Base-by-base conservation (phyloP, 306 rosid species). In the Pueraria montana region DNA sequence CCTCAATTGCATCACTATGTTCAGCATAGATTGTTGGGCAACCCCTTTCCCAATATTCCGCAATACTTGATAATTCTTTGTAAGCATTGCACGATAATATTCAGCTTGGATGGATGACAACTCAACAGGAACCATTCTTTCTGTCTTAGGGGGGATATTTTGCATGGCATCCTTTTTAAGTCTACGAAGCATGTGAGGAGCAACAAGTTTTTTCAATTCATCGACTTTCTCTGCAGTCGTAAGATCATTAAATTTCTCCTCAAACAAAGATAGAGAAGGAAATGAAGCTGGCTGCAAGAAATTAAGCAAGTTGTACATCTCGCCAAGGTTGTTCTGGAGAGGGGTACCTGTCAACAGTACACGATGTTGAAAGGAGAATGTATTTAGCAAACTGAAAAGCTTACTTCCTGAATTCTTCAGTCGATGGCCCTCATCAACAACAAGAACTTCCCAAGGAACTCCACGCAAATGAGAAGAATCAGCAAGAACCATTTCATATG, bases 181-280 rank as follows among this genome's bases (percentile, higher is more conserved):
- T 85, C 99, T 91, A 18, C 99, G 95, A 81, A 96, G 99, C 99
- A 96, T 96, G 84, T 94, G 98, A 32, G 99, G 99, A 88, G 99
- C 81, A 90, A 96, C 99, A 72, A 96, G 99, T 87, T 96, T 96
- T 87, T 96, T 96, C 89, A 96, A 81, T 81, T 96, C 99, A 12
- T 94, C 99, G 64, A 96, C 98, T 87, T 94, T 96, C 84, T 96
- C 98, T 0, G 99, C 91, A 53, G 97, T 92, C n/a, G 98, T 92
- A 81, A 92, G 97, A 80, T 94, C 97, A 85, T 94, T 94, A 86
- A 96, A 96, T 77, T 87, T 96, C 92, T 96, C 98, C 91, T 96
- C 99, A 83, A 96, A 96, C 68, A 95, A 77, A 43, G 94, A 76
- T 16, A 96, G 91, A 48, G 99, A 96, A 85, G 99, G 98, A 91